A percentile compares a stretch with the other conserved stretches of the same genome.
These are phyloP conservation scores for Elongisporangium undulatum DNA, from an alignment of 352 stramenopile species.

Conservation along the genomic window DNA sequence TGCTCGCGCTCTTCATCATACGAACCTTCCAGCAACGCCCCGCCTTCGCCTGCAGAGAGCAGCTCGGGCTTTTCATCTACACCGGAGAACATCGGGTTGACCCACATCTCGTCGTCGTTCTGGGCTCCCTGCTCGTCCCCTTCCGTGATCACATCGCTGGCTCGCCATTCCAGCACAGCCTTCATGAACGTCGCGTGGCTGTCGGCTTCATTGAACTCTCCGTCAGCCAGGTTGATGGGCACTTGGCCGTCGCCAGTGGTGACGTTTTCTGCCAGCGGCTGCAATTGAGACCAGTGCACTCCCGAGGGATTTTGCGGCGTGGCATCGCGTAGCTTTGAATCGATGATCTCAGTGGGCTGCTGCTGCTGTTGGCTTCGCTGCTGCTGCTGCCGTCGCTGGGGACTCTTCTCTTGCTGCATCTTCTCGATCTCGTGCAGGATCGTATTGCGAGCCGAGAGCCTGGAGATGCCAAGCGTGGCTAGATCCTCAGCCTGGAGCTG, in stretches of 20 bases:
- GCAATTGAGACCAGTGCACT: constrained; percentile 71
- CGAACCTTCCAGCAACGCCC: constrained; percentile 41
- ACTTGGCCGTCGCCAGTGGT: constrained; percentile 14
- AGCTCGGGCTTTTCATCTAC: constrained; percentile 6
- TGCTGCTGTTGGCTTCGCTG: neutral
- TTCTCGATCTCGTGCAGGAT: constrained; percentile 51
- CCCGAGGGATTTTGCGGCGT: constrained; percentile 7
- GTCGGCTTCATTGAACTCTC: constrained; percentile 67
- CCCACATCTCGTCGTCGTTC: constrained; percentile 45
- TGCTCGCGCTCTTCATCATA: constrained; percentile 75
- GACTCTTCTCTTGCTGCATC: constrained; percentile 22
- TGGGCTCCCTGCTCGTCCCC: neutral
- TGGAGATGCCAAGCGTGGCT: constrained; percentile 42
- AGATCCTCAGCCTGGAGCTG: constrained; percentile 39
- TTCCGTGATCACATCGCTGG: constrained; percentile 20
- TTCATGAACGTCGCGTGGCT: constrained; percentile 80
- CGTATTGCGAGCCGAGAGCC: constrained; percentile 51
- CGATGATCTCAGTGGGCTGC: constrained; percentile 36
- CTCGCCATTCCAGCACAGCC: constrained; percentile 70
- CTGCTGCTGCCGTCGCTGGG: constrained; percentile 4
- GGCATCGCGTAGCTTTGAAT: constrained; percentile 48
- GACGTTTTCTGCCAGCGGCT: constrained; percentile 41
- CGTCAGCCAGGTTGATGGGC: constrained; percentile 71
- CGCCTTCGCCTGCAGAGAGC: constrained; percentile 15
- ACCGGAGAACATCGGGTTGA: constrained; percentile 47